A percentile compares a stretch with the other conserved stretches of the same genome.
These are phyloP conservation scores for Drechslera avenae DNA, from an alignment of 2,329 filamentous ascomycete species.

Conservation along the genomic window DNA sequence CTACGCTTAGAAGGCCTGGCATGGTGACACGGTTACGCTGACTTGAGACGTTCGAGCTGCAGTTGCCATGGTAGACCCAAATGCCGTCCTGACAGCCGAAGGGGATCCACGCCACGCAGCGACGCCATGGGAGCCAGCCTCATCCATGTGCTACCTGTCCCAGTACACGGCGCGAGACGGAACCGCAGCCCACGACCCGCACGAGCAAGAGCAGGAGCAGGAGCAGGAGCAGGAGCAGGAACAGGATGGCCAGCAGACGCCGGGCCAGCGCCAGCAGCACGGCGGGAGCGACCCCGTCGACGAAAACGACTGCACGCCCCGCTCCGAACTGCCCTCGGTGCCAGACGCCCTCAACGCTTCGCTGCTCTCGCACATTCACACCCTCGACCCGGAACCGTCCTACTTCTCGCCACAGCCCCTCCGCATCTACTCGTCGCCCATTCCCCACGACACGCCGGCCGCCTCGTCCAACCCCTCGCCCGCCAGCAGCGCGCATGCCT, in stretches of 20 bases:
- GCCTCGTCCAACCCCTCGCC: constrained; percentile 41
- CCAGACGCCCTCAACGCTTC: constrained; percentile 30
- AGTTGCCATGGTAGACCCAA: constrained; percentile 39
- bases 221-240: neutral
- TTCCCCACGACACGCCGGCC: constrained; percentile 33
- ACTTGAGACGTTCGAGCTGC: constrained; percentile 35
- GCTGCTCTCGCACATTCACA: constrained; percentile 25
- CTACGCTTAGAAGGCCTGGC: constrained; percentile 24
- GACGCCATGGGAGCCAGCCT: constrained; percentile 28
- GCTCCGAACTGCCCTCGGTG: constrained; percentile 48
- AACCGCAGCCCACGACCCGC: neutral
- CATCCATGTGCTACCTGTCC: constrained; percentile 35
- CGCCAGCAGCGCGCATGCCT: constrained; percentile 34
- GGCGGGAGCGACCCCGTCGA: constrained; percentile 15
- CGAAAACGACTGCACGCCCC: constrained; percentile 48
- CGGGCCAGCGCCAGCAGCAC: constrained; percentile 8
- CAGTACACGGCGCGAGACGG: constrained; percentile 14
- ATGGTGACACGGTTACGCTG: constrained; percentile 41
- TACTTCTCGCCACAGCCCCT: constrained; percentile 50
- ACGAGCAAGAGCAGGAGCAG: neutral
- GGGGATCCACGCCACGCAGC: constrained; percentile 18
- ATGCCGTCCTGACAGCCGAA: constrained; percentile 31
- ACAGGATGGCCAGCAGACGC: constrained; percentile 11
- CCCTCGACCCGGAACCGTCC: constrained; percentile 37
- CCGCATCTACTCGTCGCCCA: constrained; percentile 40